A percentile compares a stretch with the other conserved stretches of the same genome.
Conservation (phyloP, 257 asterid species). For the Eucommia ulmoides region DNA sequence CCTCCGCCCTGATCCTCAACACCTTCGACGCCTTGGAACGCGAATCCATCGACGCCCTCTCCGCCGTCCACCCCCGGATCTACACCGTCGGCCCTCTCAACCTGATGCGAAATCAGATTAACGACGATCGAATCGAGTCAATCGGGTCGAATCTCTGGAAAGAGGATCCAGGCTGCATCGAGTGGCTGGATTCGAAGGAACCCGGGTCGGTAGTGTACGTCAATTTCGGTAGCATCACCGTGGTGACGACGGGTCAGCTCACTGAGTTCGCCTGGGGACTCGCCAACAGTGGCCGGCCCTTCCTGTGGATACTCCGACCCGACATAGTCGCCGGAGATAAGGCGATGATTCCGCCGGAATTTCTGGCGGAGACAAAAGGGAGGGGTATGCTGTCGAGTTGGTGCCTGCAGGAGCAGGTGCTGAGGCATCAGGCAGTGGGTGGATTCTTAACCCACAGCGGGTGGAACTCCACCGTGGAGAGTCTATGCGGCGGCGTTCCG, state of each 20-base stretch:
- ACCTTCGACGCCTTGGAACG: conserved; percentile 35
- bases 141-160: conserved; percentile 34
- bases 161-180: conserved; percentile 24
- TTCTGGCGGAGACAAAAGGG: conserved; percentile 24
- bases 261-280: conserved; percentile 50
- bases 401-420: conserved; percentile 41
- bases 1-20: conserved; percentile 33
- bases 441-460: conserved; percentile 51
- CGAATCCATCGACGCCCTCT: conserved; percentile 19
- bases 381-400: conserved; percentile 36
- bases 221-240: conserved; percentile 46
- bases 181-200: conserved; percentile 28
- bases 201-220: conserved; percentile 38
- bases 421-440: conserved; percentile 34
- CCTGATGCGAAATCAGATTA: conserved; percentile 16
- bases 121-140: conserved; percentile 14
- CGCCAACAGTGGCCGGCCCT: conserved; percentile 27
- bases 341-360: conserved; percentile 36
- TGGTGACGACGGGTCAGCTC: conserved; percentile 27
- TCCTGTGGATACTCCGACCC: conserved; percentile 44
- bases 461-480: conserved; percentile 44
- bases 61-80: conserved; percentile 16
- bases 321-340: conserved; percentile 31
- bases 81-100: conserved; percentile 37
- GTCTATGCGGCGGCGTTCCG: conserved; percentile 30